phyloP scores from a whole-genome alignment of 306 rosid species.

The Trichosanthes cucumerina region DNA sequence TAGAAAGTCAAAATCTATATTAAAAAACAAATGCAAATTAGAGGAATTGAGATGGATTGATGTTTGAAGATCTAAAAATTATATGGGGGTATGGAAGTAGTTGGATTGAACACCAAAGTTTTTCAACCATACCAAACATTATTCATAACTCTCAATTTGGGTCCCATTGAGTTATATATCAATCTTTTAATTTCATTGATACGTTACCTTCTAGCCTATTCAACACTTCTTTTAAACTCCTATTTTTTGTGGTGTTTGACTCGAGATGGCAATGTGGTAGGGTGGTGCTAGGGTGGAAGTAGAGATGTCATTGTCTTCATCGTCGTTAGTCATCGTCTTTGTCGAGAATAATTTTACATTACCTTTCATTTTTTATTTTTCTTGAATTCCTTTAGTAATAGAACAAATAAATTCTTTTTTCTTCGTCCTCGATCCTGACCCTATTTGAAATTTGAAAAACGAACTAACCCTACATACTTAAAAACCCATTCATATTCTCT shows the following conservation, averaged over 20 bases:
- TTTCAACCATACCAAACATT: slow-evolving; percentile 12
- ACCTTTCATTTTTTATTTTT: not conserved
- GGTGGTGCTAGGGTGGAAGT: not conserved
- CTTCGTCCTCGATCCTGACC: not conserved
- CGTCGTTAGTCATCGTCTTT: not conserved
- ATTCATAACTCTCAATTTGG: slow-evolving; percentile 13
- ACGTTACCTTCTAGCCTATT: not conserved
- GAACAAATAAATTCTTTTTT: not conserved
- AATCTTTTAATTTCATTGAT: not conserved
- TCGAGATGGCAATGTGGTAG: slow-evolving; percentile 6
- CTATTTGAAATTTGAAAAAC: not conserved
- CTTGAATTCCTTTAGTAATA: not conserved
- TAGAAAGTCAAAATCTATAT: not conserved
- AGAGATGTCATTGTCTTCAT: not conserved
- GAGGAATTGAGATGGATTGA: not conserved
- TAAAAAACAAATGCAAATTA: not conserved
- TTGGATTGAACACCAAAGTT: slow-evolving; percentile 23
- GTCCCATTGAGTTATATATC: slow-evolving; percentile 8
- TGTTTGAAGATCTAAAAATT: not conserved
- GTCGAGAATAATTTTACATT: not conserved
- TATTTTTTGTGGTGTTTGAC: slow-evolving; percentile 24
- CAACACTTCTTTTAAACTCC: not conserved
- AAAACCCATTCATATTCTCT: not conserved
- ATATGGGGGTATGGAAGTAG: slow-evolving; percentile 25
- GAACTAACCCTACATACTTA: not conserved